Base-by-base conservation (phyloP, 768 basidiomycete genomes). In the Antrodiella citrinella region DNA sequence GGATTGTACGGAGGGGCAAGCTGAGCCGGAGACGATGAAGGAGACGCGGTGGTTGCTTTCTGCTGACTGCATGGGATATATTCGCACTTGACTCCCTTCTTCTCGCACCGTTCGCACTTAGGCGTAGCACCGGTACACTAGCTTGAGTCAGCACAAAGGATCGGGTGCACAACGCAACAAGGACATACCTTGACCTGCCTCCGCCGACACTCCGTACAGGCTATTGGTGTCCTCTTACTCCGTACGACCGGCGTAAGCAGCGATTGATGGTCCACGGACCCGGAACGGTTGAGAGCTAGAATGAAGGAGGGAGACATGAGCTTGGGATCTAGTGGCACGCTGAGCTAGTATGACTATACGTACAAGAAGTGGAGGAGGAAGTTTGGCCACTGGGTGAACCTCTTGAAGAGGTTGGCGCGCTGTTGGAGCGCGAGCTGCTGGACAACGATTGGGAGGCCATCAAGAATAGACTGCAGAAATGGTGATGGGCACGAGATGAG, bases 171-270 rank as follows among this genome's bases (percentile, higher is more conserved):
- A 12, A 9, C 21, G 39, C 50, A 3, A 42, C n/a, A 13, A 38
- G 12, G 47, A 30, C 46, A 30, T 55, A 77, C 80, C 69, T 75
- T 80, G 52, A 81, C 71, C 62, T 83, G 81, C 15, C 75, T 72
- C 25, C 62, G 59, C 4, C 81, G 74, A 59, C 81, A 83, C 49
- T 67, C 65, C 0, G 62, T 68, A 62, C 81, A 83, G 2, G 81
- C 81, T 54, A 80, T 74, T 7, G 70, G 65, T 1, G 72, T 72
- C 48, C 79, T 66, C 55, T 67, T 68, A 45, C 58, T 59, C n/a
- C 63, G 59, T 19, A 61, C 60, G 26, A 64, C 58, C 18, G 62
- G 62, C 21, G 50, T 41, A 11, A 62, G 51, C 13, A 61, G 48
- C n/a, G 38, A 51, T 12, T 50, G 51, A 46, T 59, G 54, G 12